Conservation (phyloP, 371 early-diverging fungal genomes). For the Dichotomocladium elegans region DNA sequence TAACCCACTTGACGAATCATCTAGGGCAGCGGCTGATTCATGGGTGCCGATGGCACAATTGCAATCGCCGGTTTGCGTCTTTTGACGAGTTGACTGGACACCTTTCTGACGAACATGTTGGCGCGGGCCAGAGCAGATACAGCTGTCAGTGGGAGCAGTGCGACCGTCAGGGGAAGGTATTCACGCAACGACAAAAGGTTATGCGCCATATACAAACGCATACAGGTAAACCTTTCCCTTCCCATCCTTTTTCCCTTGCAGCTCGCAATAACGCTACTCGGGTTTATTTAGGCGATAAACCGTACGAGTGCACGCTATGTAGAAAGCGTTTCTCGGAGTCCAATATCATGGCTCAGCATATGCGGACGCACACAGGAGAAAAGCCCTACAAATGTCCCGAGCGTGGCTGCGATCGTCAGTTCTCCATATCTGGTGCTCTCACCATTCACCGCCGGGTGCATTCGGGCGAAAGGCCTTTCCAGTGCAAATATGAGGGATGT, state of each 20-base stretch:
- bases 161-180: conserved; percentile 61
- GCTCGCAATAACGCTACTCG: background rate
- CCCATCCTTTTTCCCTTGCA: background rate
- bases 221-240: conserved; percentile 27
- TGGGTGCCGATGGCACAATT: conserved; percentile 61
- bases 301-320: conserved; percentile 77
- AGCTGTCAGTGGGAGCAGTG: conserved; percentile 81
- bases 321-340: conserved; percentile 80
- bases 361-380: conserved; percentile 84
- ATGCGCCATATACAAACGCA: conserved; percentile 87
- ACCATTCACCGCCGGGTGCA: conserved; percentile 68
- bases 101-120: conserved; percentile 74
- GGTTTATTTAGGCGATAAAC: conserved; percentile 63
- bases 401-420: conserved; percentile 64
- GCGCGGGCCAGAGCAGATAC: conserved; percentile 67
- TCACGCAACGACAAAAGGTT: conserved; percentile 76
- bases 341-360: conserved; percentile 78
- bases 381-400: conserved; percentile 79
- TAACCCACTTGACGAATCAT: conserved; percentile 68
- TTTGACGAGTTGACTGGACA: conserved; percentile 71
- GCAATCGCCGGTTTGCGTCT: conserved; percentile 47
- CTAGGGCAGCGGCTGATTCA: conserved; percentile 36
- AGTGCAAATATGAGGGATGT: conserved; percentile 71
- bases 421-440: conserved; percentile 70
- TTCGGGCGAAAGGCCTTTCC: conserved; percentile 73